phyloP scores from a whole-genome alignment of 2,329 filamentous ascomycete genomes.

The Stemphylium beticola region DNA sequence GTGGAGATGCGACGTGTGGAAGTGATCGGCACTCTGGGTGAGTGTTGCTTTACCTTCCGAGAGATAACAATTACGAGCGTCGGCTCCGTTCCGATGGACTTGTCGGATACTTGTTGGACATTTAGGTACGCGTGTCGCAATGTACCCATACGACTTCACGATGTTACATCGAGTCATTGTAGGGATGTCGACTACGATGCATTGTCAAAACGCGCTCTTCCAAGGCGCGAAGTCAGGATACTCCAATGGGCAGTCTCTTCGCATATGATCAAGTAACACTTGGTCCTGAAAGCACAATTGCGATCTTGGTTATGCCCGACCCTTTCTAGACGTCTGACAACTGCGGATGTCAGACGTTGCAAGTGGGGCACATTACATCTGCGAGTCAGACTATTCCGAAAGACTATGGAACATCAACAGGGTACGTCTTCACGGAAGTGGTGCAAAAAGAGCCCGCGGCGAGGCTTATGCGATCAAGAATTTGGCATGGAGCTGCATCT shows the following conservation, averaged over 20 bases:
- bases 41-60: neutral
- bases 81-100: neutral
- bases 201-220: neutral
- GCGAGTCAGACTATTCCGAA: neutral
- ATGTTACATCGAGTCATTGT: slow-evolving; percentile 4
- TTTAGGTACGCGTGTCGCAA: neutral
- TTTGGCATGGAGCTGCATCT: neutral
- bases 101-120: neutral
- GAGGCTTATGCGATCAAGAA: slow-evolving; percentile 1
- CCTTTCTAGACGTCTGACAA: neutral
- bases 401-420: neutral
- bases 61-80: slow-evolving; percentile 9
- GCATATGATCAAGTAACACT: neutral
- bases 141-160: neutral
- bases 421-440: neutral
- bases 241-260: neutral
- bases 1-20: slow-evolving; percentile 23
- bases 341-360: neutral
- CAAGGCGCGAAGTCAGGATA: no score
- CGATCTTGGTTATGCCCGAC: neutral
- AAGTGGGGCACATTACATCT: neutral
- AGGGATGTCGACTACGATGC: neutral
- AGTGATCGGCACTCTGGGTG: slow-evolving; percentile 11
- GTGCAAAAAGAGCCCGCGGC: neutral
- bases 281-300: neutral